Evolutionary conservation across 768 basidiomycete species (phyloP).

Genomic region (Leccinellum albellum): DNA sequence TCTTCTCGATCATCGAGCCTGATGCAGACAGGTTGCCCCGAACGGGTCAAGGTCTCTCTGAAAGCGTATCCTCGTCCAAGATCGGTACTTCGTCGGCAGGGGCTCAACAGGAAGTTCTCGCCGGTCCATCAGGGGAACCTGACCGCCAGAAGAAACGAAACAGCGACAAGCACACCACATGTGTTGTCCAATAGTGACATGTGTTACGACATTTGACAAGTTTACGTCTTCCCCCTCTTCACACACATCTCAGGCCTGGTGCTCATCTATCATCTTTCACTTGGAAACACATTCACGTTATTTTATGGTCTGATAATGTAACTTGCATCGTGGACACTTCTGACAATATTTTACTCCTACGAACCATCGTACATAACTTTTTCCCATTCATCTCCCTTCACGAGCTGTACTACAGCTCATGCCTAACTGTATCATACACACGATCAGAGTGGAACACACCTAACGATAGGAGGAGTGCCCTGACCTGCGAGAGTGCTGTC

Average conservation of each 20-base stretch:
- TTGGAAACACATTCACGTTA: constrained; percentile 4
- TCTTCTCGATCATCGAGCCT: constrained; percentile 31
- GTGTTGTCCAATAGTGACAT: constrained; percentile 24
- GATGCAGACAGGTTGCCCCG: constrained; percentile 22
- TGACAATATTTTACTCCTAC: constrained; percentile 7
- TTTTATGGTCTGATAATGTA: constrained; percentile 20
- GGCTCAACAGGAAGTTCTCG: constrained; percentile 8
- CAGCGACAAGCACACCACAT: constrained; percentile 24
- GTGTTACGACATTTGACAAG: background rate
- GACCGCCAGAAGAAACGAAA: constrained; percentile 29
- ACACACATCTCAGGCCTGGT: background rate
- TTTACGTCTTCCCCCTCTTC: background rate
- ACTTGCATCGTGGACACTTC: constrained; percentile 7
- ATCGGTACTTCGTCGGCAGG: constrained; percentile 8
- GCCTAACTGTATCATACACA: constrained; percentile 15
- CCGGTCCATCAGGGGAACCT: constrained; percentile 7
- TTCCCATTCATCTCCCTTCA: background rate
- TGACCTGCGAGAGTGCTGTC: background rate
- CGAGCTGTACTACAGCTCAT: constrained; percentile 3
- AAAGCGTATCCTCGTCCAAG: constrained; percentile 18
- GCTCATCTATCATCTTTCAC: constrained; percentile 1
- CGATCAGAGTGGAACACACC: background rate
- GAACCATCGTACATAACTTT: background rate
- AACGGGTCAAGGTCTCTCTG: constrained; percentile 15
- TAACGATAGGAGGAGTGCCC: background rate